Evolutionary conservation across 2,329 filamentous ascomycete genomes (phyloP), one percentile per base, ranked within the genome.

Genomic region (Stagonosporopsis rhizophila): DNA sequence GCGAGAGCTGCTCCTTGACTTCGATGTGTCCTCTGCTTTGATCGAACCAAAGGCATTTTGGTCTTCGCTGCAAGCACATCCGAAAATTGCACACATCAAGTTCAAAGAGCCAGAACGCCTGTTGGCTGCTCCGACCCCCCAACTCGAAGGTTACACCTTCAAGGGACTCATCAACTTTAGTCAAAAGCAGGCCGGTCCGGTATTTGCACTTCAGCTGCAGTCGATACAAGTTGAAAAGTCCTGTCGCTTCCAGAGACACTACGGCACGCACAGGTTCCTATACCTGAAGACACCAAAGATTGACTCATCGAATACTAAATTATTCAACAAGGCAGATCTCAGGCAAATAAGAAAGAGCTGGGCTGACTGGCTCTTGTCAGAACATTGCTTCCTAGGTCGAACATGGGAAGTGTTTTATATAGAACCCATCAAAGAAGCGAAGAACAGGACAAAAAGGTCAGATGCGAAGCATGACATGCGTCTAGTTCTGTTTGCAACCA

Each of bases 231-330:
- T 46, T 9, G 70, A 77, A 0, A 61, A 57, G 2, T 74, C 75
- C 0, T 77, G 73, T 52, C 70, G 70, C 0, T 67, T 78, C n/a
- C 71, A 78, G 47, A 60, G 75, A 6, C 66, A 65, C 6, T 78
- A 73, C 48, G 75, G 74, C 1, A 65, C 72, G 4, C 72, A 80
- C 53, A 72, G 79, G 0, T 78, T 82, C 19, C 60, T 82, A 1
- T 78, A 77, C 37, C 54, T 81, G 2, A 68, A 71, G 2, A 47
- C 76, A 1, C 77, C 78, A 0, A 59, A 61, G 12, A 42, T 59
- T 1, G 28, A 41, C 6, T n/a, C n/a, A n/a, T n/a, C n/a, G n/a
- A n/a, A n/a, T n/a, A n/a, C n/a, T n/a, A n/a, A n/a, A n/a, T n/a
- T n/a, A n/a, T n/a, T n/a, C n/a, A n/a, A n/a, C n/a, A n/a, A n/a